Evolutionary conservation across 208 protist species (phyloP).

Genomic region (Leishmania major): DNA sequence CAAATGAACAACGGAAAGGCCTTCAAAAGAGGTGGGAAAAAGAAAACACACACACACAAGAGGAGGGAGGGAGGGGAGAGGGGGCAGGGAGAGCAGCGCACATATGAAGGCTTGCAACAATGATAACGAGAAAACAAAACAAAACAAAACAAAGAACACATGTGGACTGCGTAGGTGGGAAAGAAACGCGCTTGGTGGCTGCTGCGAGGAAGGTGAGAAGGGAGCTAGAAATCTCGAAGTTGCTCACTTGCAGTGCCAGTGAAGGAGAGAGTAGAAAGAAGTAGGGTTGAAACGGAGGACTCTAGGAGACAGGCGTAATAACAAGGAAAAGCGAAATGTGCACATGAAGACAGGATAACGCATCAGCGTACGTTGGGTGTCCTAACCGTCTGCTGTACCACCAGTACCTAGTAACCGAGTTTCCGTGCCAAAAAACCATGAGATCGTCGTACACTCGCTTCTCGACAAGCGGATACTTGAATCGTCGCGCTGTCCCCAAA

Average conservation of each 20-base stretch:
- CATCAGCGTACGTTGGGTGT: neutral
- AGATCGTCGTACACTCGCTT: neutral
- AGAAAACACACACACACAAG: neutral
- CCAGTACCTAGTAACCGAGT: neutral
- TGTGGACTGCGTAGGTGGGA: neutral
- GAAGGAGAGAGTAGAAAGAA: constrained; percentile 11
- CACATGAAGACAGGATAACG: neutral
- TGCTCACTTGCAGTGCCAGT: neutral
- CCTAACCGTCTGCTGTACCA: neutral
- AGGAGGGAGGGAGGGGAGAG: no score
- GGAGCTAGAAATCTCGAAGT: neutral
- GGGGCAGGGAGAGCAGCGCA: neutral
- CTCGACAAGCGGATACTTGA: neutral
- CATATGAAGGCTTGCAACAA: neutral
- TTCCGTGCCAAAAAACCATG: neutral
- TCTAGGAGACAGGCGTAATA: neutral
- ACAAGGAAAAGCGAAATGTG: neutral
- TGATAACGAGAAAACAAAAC: neutral
- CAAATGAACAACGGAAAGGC: neutral
- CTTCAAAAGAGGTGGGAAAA: neutral
- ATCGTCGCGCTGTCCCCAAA: neutral
- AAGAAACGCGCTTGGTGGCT: neutral
- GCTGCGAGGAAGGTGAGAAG: neutral
- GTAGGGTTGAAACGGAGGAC: neutral
- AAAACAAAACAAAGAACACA: neutral